Evolutionary conservation across 2,329 filamentous ascomycete genomes (phyloP), one percentile per base, ranked within the genome.

Genomic region (Byssothecium circinans): DNA sequence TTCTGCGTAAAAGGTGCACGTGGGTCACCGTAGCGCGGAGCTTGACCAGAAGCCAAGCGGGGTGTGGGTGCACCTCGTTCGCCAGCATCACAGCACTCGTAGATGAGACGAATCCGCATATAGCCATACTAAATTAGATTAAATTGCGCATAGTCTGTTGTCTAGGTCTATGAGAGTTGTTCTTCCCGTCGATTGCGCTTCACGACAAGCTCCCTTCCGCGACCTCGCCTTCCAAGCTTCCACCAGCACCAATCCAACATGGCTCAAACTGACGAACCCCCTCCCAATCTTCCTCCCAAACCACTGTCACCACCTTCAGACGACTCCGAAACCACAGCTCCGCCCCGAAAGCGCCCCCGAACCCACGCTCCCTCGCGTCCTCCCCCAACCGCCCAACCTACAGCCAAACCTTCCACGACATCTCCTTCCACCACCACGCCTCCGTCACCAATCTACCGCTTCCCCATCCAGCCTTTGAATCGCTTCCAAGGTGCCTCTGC

Each of bases 401-500:
- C 22, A 12, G 17, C 27, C 27, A 27, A 48, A 2, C 38, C 43
- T 8, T 20, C 44, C 22, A 15, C 38, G 12, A 25, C 15, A n/a
- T 2, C 45, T 12, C 27, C 8, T 19, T 0, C 38, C 17, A 17
- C 25, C 17, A 20, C 30, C 23, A 12, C 35, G 35, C 25, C 25
- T 23, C 19, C 41, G 12, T 32, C n/a, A 30, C 34, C 43, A n/a
- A 47, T 54, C 8, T 44, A 60, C 7, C 55, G 53, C 23, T 69
- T 69, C 49, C 49, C 56, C 4, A 60, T 69, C 32, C 61, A 69
- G 29, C 65, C 65, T 1, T 51, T 69, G n/a, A 43, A 61, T 15
- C 67, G 64, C 40, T 70, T 70, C 35, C 61, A 63, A 33, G 64
- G 65, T 32, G 54, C 62, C 15, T 67, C 65, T 5, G 62, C 66